Percentiles rank a stretch among this genome's conserved stretches.
Evolutionary conservation across 306 rosid genomes (phyloP).

Genomic region (Corylus americana): DNA sequence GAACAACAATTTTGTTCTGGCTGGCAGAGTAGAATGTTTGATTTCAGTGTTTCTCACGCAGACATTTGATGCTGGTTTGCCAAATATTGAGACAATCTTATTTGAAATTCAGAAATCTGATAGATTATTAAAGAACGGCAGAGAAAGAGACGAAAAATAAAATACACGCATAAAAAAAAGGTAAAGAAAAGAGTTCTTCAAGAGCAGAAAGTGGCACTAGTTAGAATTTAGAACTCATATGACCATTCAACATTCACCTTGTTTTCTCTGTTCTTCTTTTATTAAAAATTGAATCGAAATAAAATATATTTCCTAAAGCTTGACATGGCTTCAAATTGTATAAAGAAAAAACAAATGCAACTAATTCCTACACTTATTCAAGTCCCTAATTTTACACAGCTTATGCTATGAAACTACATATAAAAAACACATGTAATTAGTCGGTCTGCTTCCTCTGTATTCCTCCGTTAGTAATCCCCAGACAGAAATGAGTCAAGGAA

Average conservation of each 20-base stretch:
- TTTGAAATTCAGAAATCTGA: background rate
- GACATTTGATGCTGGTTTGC: background rate
- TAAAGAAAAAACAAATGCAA: slow-evolving; percentile 27
- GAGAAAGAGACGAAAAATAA: background rate
- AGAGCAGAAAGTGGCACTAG: background rate
- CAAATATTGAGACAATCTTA: background rate
- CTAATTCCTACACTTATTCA: slow-evolving; percentile 12
- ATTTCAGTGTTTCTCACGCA: too few species aligned
- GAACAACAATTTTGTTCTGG: too few species aligned
- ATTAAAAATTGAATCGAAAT: slow-evolving; percentile 6
- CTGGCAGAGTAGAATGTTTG: too few species aligned
- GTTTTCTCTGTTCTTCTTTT: slow-evolving; percentile 17
- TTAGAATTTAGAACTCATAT: background rate
- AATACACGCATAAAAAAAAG: background rate
- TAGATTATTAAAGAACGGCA: background rate
- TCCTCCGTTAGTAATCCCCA: slow-evolving; percentile 32
- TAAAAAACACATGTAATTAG: slow-evolving; percentile 26
- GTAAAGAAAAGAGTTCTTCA: background rate
- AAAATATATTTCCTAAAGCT: slow-evolving; percentile 6
- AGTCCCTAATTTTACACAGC: slow-evolving; percentile 21
- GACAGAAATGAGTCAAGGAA: slow-evolving; percentile 46
- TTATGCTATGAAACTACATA: slow-evolving; percentile 32
- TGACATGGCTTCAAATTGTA: background rate
- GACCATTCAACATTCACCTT: slow-evolving; percentile 9
- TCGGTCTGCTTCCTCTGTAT: background rate